These are phyloP conservation scores for Brassica hybrid DNA, from an alignment of 441 rosid species.

Conservation along the genomic window DNA sequence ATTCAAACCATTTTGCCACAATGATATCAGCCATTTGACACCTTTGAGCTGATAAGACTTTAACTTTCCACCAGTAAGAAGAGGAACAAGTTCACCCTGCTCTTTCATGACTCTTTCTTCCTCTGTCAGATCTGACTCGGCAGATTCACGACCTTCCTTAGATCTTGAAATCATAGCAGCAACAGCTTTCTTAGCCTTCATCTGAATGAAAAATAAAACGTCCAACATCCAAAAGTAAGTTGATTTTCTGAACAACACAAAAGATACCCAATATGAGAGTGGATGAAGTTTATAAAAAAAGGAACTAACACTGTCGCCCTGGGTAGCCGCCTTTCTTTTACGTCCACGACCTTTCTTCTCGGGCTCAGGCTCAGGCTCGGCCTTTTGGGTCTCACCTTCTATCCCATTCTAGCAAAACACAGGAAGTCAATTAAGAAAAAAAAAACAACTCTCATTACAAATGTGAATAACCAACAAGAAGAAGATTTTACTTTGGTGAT, in stretches of 20 bases:
- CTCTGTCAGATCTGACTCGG: conserved; percentile 63
- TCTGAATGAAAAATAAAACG: conserved; percentile 44
- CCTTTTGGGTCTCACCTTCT: conserved; percentile 53
- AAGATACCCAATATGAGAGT: conserved; percentile 16
- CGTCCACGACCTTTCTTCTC: conserved; percentile 67
- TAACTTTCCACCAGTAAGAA: conserved; percentile 88
- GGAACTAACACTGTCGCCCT: conserved; percentile 70
- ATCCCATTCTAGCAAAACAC: conserved; percentile 58
- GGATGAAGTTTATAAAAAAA: conserved; percentile 6
- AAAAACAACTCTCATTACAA: background rate
- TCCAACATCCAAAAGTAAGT: conserved; percentile 6
- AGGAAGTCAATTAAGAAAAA: conserved; percentile 28
- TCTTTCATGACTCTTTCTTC: conserved; percentile 80
- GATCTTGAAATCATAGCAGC: conserved; percentile 94
- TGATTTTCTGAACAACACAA: conserved; percentile 7
- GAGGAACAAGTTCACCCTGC: conserved; percentile 86
- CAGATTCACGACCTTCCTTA: conserved; percentile 52
- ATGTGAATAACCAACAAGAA: conserved; percentile 8
- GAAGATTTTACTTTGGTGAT: conserved; percentile 60
- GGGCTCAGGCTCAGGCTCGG: conserved; percentile 47
- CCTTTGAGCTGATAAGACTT: conserved; percentile 95
- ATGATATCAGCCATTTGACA: conserved; percentile 92
- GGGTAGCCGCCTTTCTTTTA: conserved; percentile 74
- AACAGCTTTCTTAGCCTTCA: conserved; percentile 89
- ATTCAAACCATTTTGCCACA: conserved; percentile 97